phyloP scores from a whole-genome alignment of 441 rosid genomes.

The Populus hybrid region DNA sequence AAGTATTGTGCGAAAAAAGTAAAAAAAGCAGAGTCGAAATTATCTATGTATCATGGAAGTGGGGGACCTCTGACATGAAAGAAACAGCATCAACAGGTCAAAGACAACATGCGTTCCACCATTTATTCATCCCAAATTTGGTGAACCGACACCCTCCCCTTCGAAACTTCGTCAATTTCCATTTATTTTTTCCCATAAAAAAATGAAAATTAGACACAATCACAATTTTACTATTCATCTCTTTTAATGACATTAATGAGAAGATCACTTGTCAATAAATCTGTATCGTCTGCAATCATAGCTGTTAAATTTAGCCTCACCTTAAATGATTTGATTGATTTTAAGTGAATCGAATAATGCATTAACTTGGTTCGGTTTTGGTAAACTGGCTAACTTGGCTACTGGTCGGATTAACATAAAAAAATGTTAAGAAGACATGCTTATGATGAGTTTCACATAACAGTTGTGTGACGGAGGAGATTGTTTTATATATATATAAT shows the following conservation, averaged over 20 bases:
- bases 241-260: too few species aligned
- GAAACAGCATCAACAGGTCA: neutral
- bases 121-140: neutral
- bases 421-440: neutral
- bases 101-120: neutral
- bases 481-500: neutral
- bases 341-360: too few species aligned
- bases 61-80: constrained; percentile 1
- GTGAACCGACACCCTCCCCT: neutral
- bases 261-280: too few species aligned
- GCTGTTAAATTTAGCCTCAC: too few species aligned
- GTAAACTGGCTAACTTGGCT: too few species aligned
- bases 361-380: too few species aligned
- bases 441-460: neutral
- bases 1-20: neutral
- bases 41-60: neutral
- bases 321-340: too few species aligned
- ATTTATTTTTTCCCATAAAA: too few species aligned
- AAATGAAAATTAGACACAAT: too few species aligned
- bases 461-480: neutral
- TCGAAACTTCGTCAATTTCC: neutral
- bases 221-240: too few species aligned
- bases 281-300: too few species aligned
- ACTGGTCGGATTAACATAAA: too few species aligned
- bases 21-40: neutral